Evolutionary conservation across 192 early-diverging fungal genomes (phyloP).

Genomic region (Spizellomyces sp.): DNA sequence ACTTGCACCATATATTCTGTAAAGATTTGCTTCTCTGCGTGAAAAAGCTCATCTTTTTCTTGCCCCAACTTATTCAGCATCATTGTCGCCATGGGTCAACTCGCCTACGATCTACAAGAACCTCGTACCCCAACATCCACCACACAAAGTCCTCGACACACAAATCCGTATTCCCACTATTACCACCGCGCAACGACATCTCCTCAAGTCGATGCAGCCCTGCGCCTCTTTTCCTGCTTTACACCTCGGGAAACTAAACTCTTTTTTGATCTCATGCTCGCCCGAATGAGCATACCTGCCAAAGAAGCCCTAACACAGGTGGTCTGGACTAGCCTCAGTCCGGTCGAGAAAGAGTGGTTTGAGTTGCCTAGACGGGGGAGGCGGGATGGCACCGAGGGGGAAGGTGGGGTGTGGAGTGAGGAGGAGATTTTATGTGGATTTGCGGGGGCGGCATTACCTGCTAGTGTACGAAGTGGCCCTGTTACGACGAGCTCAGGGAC

Average conservation of each 20-base stretch:
- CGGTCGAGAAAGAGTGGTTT: background rate
- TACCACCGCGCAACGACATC: too few relatives aligned
- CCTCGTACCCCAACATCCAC: too few relatives aligned
- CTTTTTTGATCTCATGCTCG: background rate
- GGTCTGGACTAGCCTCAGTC: background rate
- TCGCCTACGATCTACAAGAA: too few relatives aligned
- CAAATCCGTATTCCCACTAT: too few relatives aligned
- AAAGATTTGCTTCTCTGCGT: too few relatives aligned
- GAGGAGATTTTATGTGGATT: slow-evolving; percentile 3
- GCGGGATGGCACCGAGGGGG: background rate
- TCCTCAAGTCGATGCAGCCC: background rate
- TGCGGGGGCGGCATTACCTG: background rate
- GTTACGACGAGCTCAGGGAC: too few relatives aligned
- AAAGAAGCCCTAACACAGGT: background rate
- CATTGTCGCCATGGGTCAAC: too few relatives aligned
- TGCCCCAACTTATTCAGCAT: too few relatives aligned
- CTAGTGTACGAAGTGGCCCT: too few relatives aligned
- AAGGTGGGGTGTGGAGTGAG: background rate
- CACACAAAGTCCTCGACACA: too few relatives aligned
- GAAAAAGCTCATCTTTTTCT: too few relatives aligned
- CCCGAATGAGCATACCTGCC: background rate
- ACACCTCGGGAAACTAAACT: slow-evolving; percentile 1
- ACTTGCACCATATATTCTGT: too few relatives aligned
- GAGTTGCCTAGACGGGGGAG: background rate
- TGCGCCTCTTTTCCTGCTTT: background rate